Percentiles rank a stretch among this genome's conserved stretches.
Evolutionary conservation across 2,329 filamentous ascomycete species (phyloP).

Genomic region (Xylariomycetidae sp.): DNA sequence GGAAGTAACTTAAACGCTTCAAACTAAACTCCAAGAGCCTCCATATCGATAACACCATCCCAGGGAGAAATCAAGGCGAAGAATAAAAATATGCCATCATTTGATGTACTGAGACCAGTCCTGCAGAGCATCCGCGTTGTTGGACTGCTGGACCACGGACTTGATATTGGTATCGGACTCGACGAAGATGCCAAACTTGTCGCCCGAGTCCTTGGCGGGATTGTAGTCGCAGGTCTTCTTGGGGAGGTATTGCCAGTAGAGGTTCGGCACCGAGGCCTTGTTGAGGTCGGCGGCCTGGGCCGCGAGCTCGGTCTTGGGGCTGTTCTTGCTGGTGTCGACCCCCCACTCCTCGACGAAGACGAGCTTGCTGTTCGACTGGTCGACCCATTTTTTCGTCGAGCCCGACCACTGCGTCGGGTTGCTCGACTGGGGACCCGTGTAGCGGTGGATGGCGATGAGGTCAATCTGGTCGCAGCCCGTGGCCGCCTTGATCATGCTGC

Average conservation of each 20-base stretch:
- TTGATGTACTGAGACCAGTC: too few relatives aligned
- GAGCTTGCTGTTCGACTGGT: slow-evolving; percentile 21
- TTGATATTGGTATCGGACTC: slow-evolving; percentile 12
- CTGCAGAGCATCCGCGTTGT: slow-evolving; percentile 11
- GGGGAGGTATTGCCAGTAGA: slow-evolving; percentile 30
- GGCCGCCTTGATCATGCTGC: slow-evolving; percentile 21
- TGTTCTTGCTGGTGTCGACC: slow-evolving; percentile 42
- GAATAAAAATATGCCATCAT: too few relatives aligned
- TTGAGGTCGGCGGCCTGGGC: slow-evolving; percentile 25
- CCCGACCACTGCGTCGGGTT: slow-evolving; percentile 20
- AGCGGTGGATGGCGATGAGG: slow-evolving; percentile 23
- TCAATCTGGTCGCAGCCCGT: slow-evolving; percentile 25
- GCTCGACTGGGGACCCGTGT: slow-evolving; percentile 14
- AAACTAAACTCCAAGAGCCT: too few relatives aligned
- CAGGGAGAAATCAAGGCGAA: too few relatives aligned
- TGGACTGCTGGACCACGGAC: slow-evolving; percentile 11
- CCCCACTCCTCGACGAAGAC: slow-evolving; percentile 29
- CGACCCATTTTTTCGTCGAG: slow-evolving; percentile 18
- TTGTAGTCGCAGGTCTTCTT: slow-evolving; percentile 12
- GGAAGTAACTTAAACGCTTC: too few relatives aligned
- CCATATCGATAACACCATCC: too few relatives aligned
- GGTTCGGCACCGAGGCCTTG: slow-evolving; percentile 21
- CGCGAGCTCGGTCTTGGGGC: slow-evolving; percentile 21
- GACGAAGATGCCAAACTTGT: slow-evolving; percentile 20
- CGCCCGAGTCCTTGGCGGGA: slow-evolving; percentile 13